Percentiles rank a stretch among this genome's conserved stretches.
phyloP scores from a whole-genome alignment of 2,329 filamentous ascomycete species.

The Colletotrichum truncatum region DNA sequence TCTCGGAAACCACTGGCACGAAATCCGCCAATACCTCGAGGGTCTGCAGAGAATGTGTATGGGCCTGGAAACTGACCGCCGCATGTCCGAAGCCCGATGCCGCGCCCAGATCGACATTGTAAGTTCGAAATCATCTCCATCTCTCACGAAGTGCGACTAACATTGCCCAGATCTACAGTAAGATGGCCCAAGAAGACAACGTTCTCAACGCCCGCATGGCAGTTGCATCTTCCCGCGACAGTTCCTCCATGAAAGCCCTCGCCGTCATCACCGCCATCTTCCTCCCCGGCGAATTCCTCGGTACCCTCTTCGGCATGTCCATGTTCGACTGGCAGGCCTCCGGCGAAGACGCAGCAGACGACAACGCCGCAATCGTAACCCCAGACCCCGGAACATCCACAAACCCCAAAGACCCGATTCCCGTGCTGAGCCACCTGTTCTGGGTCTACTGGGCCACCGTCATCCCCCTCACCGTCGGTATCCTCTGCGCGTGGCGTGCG shows the following conservation, averaged over 20 bases:
- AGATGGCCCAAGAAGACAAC: constrained; percentile 60
- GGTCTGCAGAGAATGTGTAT: constrained; percentile 53
- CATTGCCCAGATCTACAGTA: constrained; percentile 51
- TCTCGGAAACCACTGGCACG: constrained; percentile 52
- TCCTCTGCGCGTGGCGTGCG: constrained; percentile 52
- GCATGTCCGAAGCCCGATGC: constrained; percentile 56
- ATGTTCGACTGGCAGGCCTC: constrained; percentile 57
- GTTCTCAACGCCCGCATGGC: constrained; percentile 53
- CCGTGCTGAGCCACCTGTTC: constrained; percentile 50
- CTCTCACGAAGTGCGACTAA: not conserved
- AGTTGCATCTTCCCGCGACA: constrained; percentile 50
- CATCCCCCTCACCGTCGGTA: constrained; percentile 52
- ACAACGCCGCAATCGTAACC: not conserved
- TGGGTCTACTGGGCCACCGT: constrained; percentile 58
- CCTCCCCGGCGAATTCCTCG: constrained; percentile 56
- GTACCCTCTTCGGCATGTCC: constrained; percentile 55
- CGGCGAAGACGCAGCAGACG: constrained; percentile 40
- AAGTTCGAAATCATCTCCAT: constrained; percentile 28
- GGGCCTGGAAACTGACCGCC: constrained; percentile 54
- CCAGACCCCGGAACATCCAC: constrained; percentile 9
- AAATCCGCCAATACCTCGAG: constrained; percentile 56
- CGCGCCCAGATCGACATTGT: constrained; percentile 57
- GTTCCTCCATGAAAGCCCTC: constrained; percentile 57
- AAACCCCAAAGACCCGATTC: constrained; percentile 36
- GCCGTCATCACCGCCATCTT: constrained; percentile 59